Conservation (phyloP, 441 rosid species). For the Biscutella laevigata region DNA sequence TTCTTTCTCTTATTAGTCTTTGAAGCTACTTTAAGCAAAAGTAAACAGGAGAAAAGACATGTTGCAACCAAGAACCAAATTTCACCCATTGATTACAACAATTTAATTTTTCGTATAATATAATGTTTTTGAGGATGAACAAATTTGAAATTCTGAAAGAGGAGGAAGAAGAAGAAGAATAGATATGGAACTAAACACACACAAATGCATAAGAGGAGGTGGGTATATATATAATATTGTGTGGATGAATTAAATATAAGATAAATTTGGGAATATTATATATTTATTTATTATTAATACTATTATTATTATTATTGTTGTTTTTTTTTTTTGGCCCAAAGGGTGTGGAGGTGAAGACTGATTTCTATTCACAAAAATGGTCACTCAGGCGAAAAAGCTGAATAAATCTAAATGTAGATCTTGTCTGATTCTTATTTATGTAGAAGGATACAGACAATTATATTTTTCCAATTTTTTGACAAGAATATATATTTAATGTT, state of each 20-base stretch:
- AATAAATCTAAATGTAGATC: conserved; percentile 27
- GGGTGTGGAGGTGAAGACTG: conserved; percentile 13
- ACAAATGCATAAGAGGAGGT: conserved; percentile 14
- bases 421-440: conserved; percentile 26
- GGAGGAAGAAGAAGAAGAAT: conserved; percentile 6
- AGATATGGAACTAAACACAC: conserved; percentile 8
- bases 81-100: conserved; percentile 2
- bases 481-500: neutral
- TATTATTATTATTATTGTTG: conserved; percentile 1
- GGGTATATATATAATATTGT: conserved; percentile 20
- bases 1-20: conserved; percentile 14
- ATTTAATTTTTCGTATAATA: neutral
- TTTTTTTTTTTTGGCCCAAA: conserved; percentile 9
- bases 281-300: neutral
- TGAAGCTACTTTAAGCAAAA: conserved; percentile 12
- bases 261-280: conserved; percentile 1
- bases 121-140: conserved; percentile 1
- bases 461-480: neutral
- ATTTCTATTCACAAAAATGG: conserved; percentile 21
- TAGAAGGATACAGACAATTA: conserved; percentile 21
- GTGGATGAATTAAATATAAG: conserved; percentile 1
- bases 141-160: neutral
- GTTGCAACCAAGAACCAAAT: conserved; percentile 11
- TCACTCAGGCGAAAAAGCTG: conserved; percentile 26
- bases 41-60: conserved; percentile 16